Evolutionary conservation across 2,329 filamentous ascomycete genomes (phyloP).

Genomic region (Colletotrichum theobromicola): DNA sequence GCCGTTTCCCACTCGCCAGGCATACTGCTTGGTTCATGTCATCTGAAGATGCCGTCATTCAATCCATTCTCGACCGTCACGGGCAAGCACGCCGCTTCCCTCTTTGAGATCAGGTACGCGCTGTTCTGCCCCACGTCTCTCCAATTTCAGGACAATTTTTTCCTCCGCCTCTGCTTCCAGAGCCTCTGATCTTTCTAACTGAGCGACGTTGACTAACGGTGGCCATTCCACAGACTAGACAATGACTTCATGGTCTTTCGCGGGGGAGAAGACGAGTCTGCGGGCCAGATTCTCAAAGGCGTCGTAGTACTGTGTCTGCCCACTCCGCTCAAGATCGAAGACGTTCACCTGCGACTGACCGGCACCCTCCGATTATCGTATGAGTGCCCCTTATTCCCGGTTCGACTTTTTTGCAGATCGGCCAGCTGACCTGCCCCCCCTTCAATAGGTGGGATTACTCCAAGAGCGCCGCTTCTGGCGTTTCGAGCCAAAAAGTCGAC

Average conservation of each 20-base stretch:
- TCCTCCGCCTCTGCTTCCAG: not conserved
- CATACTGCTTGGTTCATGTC: conserved; percentile 63
- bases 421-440: conserved; percentile 1
- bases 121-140: not conserved
- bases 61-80: conserved; percentile 60
- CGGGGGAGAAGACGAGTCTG: conserved; percentile 75
- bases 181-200: not conserved
- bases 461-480: conserved; percentile 59
- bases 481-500: conserved; percentile 65
- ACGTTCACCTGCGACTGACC: conserved; percentile 73
- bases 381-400: conserved; percentile 35
- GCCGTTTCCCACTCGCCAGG: conserved; percentile 5
- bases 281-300: conserved; percentile 77
- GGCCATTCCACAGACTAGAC: conserved; percentile 63
- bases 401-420: not conserved
- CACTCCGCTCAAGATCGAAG: conserved; percentile 72
- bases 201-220: conserved; percentile 15
- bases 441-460: conserved; percentile 54
- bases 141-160: not conserved
- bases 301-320: conserved; percentile 76
- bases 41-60: conserved; percentile 61
- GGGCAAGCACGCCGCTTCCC: conserved; percentile 54
- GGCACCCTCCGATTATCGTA: conserved; percentile 74
- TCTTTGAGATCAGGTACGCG: conserved; percentile 64
- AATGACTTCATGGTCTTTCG: conserved; percentile 82